Evolutionary conservation across 805 yeast genomes (phyloP).

Genomic region (Suhomyces kilbournensis): DNA sequence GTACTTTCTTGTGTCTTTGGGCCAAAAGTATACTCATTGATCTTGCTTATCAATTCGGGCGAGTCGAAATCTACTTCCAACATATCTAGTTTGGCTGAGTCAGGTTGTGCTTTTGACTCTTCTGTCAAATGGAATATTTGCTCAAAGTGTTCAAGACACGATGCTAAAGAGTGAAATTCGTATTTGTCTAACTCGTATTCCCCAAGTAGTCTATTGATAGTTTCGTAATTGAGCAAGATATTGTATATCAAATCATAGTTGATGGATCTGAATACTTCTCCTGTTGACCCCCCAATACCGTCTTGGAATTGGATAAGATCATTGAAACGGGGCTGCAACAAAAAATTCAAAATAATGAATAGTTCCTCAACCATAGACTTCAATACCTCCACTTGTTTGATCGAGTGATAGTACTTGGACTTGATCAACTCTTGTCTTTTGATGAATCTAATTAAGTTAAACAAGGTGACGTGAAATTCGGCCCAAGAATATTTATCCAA

Average conservation of each 20-base stretch:
- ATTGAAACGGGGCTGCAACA: conserved; percentile 18
- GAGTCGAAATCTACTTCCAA: conserved; percentile 27
- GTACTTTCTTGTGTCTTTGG: neutral
- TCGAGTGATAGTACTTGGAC: conserved; percentile 13
- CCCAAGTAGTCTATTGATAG: conserved; percentile 14
- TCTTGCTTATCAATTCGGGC: conserved; percentile 12
- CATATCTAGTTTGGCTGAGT: conserved; percentile 16
- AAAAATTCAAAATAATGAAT: conserved; percentile 16
- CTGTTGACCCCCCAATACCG: conserved; percentile 11
- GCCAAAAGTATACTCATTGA: conserved; percentile 2
- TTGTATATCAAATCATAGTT: conserved; percentile 31
- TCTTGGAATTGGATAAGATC: conserved; percentile 12
- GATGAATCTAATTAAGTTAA: conserved; percentile 30
- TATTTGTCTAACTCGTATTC: conserved; percentile 9
- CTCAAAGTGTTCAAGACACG: conserved; percentile 17
- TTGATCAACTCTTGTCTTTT: conserved; percentile 16
- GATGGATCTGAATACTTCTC: conserved; percentile 19
- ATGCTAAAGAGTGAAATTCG: conserved; percentile 11
- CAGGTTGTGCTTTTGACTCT: conserved; percentile 9
- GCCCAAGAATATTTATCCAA: conserved; percentile 31
- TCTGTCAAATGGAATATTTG: conserved; percentile 16
- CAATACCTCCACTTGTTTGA: conserved; percentile 9
- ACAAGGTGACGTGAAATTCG: conserved; percentile 30
- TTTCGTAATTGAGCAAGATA: conserved; percentile 24
- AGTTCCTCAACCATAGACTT: conserved; percentile 24